Evolutionary conservation across 2,329 filamentous ascomycete genomes (phyloP).

Genomic region (Alternaria postmessia): DNA sequence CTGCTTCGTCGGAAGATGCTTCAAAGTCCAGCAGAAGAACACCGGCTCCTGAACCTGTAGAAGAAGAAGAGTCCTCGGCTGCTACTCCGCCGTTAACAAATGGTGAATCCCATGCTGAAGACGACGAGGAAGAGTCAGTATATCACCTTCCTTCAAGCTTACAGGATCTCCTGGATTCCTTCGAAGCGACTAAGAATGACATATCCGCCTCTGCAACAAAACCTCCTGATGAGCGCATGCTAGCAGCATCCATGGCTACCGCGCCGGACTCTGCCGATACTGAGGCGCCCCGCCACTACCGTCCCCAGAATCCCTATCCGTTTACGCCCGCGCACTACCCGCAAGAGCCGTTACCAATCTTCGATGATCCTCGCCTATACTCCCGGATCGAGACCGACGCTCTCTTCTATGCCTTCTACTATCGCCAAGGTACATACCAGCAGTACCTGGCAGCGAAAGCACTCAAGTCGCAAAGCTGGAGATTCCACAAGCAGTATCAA

Average conservation of each 20-base stretch:
- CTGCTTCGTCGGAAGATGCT: slow-evolving; percentile 42
- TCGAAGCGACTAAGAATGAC: slow-evolving; percentile 81
- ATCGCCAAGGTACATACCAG: slow-evolving; percentile 94
- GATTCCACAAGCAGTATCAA: slow-evolving; percentile 98
- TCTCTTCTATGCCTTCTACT: slow-evolving; percentile 98
- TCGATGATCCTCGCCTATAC: slow-evolving; percentile 90
- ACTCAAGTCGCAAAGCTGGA: slow-evolving; percentile 98
- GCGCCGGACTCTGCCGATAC: slow-evolving; percentile 80
- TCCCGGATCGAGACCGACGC: slow-evolving; percentile 92
- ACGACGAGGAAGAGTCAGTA: slow-evolving; percentile 77
- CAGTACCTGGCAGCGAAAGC: slow-evolving; percentile 95
- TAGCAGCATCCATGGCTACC: slow-evolving; percentile 75
- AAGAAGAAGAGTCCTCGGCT: slow-evolving; percentile 48
- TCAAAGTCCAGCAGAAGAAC: slow-evolving; percentile 37
- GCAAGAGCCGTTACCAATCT: slow-evolving; percentile 88
- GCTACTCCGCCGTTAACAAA: slow-evolving; percentile 57
- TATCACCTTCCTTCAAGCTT: slow-evolving; percentile 91
- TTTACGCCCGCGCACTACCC: slow-evolving; percentile 84
- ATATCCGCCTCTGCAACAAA: slow-evolving; percentile 67
- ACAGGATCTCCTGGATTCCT: slow-evolving; percentile 89
- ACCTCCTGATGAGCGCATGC: slow-evolving; percentile 73
- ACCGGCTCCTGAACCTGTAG: slow-evolving; percentile 40
- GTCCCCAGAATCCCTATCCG: slow-evolving; percentile 78
- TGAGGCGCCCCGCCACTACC: slow-evolving; percentile 83
- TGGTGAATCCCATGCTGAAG: slow-evolving; percentile 61